These are phyloP conservation scores for Auxenochlorella pyrenoidosa DNA, from an alignment of 139 green algal genomes.

Conservation along the genomic window DNA sequence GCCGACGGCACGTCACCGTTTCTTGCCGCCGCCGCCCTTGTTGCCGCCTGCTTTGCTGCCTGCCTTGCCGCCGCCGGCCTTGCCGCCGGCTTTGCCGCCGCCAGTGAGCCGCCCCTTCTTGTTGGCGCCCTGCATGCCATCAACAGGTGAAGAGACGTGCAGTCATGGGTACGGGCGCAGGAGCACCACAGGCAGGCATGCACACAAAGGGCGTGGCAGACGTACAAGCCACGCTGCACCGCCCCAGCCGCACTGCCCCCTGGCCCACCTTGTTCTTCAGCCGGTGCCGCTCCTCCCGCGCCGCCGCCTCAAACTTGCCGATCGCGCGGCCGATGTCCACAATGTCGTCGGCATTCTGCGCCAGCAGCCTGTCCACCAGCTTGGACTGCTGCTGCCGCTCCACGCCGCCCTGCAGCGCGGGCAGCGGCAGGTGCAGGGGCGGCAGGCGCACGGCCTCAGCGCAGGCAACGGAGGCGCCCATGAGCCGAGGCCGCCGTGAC, in stretches of 20 bases:
- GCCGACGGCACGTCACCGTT: no score
- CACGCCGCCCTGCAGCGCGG: not conserved
- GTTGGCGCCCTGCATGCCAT: conserved; percentile 30
- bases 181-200: no score
- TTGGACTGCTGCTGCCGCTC: conserved; percentile 55
- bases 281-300: conserved; percentile 51
- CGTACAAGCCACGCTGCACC: no score
- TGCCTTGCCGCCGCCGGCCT: not conserved
- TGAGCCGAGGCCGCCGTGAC: no score
- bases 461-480: no score
- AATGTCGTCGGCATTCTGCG: conserved; percentile 77
- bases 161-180: no score
- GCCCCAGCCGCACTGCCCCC: no score
- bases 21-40: conserved; percentile 17
- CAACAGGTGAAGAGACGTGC: no score
- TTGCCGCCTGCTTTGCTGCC: not conserved
- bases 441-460: no score
- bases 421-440: not conserved
- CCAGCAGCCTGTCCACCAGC: conserved; percentile 76
- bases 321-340: conserved; percentile 69
- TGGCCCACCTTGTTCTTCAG: conserved; percentile 44
- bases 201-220: no score
- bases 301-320: conserved; percentile 61
- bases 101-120: conserved; percentile 40
- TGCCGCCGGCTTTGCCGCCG: not conserved